Evolutionary conservation across 2,329 filamentous ascomycete species (phyloP), one percentile per base, ranked within the genome.

Genomic region (Colletotrichum kahawae): DNA sequence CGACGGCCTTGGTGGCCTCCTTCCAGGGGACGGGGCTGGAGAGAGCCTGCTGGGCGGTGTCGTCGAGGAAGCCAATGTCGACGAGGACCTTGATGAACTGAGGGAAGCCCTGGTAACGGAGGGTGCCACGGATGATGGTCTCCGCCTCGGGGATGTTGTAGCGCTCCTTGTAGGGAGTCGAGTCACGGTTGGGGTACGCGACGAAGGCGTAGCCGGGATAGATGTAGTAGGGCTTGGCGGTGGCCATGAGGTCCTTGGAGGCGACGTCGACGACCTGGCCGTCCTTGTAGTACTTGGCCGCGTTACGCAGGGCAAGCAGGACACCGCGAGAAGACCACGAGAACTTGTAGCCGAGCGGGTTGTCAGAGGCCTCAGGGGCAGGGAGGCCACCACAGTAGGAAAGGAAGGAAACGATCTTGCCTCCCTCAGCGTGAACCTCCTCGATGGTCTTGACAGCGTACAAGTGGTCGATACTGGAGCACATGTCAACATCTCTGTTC

Each of bases 261-360:
- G 87, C 84, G 36, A 95, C 89, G 71, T 92, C 89, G 79, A 94
- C 90, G 77, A 94, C 85, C 87, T 96, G 90, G 81, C 95, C 95
- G 78, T 95, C 93, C 84, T 95, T 87, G 86, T 93, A 96, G 88
- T 92, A 96, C 80, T 91, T 95, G 81, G 95, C 96, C n/a, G 92
- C 88, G 87, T 98, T 98, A 79, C 94, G 88, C 78, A 98, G 90
- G 4, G 96, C 96, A 65, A 98, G 90, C 38, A 98, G 89, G 43
- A 98, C 95, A 83, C 96, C 96, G 71, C 95, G 92, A 77, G 93
- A 92, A 36, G 92, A 93, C 86, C 92, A 93, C 7, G 93, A 95
- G 89, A 97, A 97, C 86, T 98, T 98, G 91, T 98, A 98, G 63
- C 96, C 95, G 18, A 98, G 89, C 33, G 96, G 95, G 88, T 98